These are phyloP conservation scores for Lentinula edodes DNA, from an alignment of 768 basidiomycete genomes.

Conservation along the genomic window DNA sequence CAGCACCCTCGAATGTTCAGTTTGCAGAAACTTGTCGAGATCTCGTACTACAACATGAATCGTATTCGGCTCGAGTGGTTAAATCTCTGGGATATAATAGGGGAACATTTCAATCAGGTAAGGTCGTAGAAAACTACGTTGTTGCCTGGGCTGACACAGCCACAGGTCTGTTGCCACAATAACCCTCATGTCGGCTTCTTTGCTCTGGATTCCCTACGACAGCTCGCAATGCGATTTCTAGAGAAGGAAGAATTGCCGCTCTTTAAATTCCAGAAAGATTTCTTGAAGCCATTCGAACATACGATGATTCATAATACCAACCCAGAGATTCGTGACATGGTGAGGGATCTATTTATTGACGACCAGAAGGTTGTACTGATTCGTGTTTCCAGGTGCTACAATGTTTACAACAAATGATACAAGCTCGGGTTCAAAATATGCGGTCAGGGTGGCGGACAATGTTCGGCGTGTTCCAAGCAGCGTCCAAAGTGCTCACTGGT, in stretches of 20 bases:
- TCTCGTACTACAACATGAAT: conserved; percentile 99
- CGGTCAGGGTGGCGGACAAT: conserved; percentile 99
- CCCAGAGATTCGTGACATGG: conserved; percentile 95
- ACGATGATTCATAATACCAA: conserved; percentile 97
- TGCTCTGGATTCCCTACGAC: conserved; percentile 92
- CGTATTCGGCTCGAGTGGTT: conserved; percentile 99
- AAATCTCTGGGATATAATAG: conserved; percentile 94
- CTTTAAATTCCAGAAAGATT: conserved; percentile 99
- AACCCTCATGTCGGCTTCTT: conserved; percentile 97
- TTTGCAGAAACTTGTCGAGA: conserved; percentile 96
- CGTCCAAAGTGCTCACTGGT: conserved; percentile 90
- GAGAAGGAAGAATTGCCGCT: conserved; percentile 98
- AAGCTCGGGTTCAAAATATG: conserved; percentile 90
- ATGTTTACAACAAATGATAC: conserved; percentile 98
- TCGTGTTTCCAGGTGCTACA: conserved; percentile 68
- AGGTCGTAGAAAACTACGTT: conserved; percentile 11
- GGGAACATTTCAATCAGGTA: conserved; percentile 98
- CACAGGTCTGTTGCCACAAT: conserved; percentile 94
- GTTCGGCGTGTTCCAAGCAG: conserved; percentile 97
- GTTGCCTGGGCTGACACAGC: conserved; percentile 5
- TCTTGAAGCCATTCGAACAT: conserved; percentile 95
- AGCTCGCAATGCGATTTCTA: conserved; percentile 96
- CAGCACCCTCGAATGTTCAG: conserved; percentile 95
- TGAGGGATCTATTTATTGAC: conserved; percentile 22
- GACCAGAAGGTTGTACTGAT: conserved; percentile 1